Conservation (phyloP, 108 stramenopile species). For the Mediolabrus comicus region DNA sequence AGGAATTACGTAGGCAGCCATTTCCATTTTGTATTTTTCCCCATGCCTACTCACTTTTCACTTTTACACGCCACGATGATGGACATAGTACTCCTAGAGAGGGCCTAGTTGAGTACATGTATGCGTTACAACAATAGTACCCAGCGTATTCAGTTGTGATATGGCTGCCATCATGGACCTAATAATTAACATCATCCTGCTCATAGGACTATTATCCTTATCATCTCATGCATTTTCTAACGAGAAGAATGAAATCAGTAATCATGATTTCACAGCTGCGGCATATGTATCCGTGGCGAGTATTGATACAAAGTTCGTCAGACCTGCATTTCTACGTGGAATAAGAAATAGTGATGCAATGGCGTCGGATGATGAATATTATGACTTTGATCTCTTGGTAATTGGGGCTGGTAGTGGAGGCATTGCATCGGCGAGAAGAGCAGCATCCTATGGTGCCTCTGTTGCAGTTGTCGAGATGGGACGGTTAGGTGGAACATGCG, state of each 20-base stretch:
- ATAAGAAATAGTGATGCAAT: not conserved
- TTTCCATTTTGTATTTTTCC: no score
- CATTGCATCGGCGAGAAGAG: conserved; percentile 72
- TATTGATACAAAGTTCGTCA: not conserved
- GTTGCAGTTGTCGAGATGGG: conserved; percentile 87
- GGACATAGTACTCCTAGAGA: no score
- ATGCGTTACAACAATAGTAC: no score
- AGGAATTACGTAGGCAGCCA: no score
- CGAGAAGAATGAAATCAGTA: not conserved
- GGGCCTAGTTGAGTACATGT: no score
- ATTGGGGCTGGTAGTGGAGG: conserved; percentile 88
- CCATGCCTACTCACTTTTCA: no score
- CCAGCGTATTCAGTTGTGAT: not conserved
- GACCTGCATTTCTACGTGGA: conserved; percentile 9
- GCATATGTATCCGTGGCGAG: conserved; percentile 28
- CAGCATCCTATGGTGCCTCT: conserved; percentile 83
- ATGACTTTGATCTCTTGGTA: conserved; percentile 80
- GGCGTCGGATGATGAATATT: conserved; percentile 8
- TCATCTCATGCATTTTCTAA: not conserved
- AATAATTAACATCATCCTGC: not conserved
- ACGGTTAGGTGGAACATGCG: conserved; percentile 92
- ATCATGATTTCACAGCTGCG: conserved; percentile 30
- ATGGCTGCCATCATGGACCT: not conserved
- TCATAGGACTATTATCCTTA: not conserved
- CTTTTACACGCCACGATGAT: no score